phyloP scores from a whole-genome alignment of 129 eudicot genomes.

The Arctium lappa region DNA sequence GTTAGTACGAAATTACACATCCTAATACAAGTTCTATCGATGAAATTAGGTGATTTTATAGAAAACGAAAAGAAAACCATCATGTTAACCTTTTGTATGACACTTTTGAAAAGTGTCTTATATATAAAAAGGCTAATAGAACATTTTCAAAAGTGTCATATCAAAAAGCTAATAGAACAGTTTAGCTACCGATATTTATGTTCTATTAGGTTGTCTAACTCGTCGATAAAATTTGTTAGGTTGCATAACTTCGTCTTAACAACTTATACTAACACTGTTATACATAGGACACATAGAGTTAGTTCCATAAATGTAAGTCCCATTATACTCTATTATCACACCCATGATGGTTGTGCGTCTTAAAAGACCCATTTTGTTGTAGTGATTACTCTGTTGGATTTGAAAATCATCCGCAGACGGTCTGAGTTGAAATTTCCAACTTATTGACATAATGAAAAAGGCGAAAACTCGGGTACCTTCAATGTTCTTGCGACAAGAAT shows the following conservation, averaged over 20 bases:
- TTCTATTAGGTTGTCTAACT: too few relatives aligned
- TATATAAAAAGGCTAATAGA: too few relatives aligned
- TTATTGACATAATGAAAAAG: neutral
- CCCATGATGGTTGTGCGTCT: neutral
- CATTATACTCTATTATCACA: neutral
- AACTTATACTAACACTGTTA: neutral
- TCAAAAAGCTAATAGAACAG: too few relatives aligned
- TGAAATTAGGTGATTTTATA: neutral
- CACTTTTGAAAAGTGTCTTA: too few relatives aligned
- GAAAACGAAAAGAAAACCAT: too few relatives aligned
- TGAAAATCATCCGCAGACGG: neutral
- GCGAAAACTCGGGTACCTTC: constrained; percentile 44
- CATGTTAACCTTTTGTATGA: too few relatives aligned
- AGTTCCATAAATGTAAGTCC: neutral
- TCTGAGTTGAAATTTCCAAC: neutral
- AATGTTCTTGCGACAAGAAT: constrained; percentile 86
- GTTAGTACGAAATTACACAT: too few relatives aligned
- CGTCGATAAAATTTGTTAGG: too few relatives aligned
- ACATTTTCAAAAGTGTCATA: too few relatives aligned
- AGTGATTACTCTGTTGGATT: neutral
- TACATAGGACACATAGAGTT: neutral
- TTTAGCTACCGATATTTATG: too few relatives aligned
- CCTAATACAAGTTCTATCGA: neutral
- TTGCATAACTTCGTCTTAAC: neutral
- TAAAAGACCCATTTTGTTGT: neutral